Percentiles rank a stretch among this genome's conserved stretches.
Evolutionary conservation across 345 rosid genomes (phyloP).

Genomic region (Eutrema japonicum): DNA sequence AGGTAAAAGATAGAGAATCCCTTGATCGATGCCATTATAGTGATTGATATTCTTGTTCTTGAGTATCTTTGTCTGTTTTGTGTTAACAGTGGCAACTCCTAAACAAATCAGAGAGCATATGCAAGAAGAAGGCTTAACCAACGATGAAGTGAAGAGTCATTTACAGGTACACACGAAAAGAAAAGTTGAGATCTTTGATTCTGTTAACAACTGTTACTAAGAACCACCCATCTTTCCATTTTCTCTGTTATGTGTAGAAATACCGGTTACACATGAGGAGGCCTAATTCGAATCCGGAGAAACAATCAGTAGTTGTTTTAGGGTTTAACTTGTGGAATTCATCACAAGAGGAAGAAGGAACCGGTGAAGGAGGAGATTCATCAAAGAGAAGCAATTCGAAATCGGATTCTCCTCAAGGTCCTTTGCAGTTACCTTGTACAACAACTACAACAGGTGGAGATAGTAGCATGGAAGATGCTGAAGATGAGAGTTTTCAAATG

Average conservation of each 20-base stretch:
- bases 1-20: conserved; percentile 47
- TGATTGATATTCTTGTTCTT: conserved; percentile 7
- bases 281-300: conserved; percentile 49
- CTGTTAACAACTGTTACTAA: conserved; percentile 6
- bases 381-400: conserved; percentile 59
- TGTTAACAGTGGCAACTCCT: conserved; percentile 81
- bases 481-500: conserved; percentile 59
- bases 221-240: conserved; percentile 6
- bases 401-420: conserved; percentile 83
- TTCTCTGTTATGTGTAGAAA: conserved; percentile 57
- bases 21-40: no score
- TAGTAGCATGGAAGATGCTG: conserved; percentile 74
- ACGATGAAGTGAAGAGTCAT: conserved; percentile 99
- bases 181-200: conserved; percentile 4
- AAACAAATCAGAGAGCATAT: conserved; percentile 95
- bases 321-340: conserved; percentile 65
- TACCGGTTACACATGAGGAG: conserved; percentile 75
- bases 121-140: conserved; percentile 94
- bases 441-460: conserved; percentile 61
- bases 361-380: conserved; percentile 48
- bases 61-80: conserved; percentile 3
- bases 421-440: conserved; percentile 57
- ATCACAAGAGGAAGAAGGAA: conserved; percentile 49
- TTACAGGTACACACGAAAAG: conserved; percentile 60
- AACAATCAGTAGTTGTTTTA: conserved; percentile 55